Evolutionary conservation across 2,329 filamentous ascomycete genomes (phyloP).

Genomic region (Phaeosphaeriaceae sp.): DNA sequence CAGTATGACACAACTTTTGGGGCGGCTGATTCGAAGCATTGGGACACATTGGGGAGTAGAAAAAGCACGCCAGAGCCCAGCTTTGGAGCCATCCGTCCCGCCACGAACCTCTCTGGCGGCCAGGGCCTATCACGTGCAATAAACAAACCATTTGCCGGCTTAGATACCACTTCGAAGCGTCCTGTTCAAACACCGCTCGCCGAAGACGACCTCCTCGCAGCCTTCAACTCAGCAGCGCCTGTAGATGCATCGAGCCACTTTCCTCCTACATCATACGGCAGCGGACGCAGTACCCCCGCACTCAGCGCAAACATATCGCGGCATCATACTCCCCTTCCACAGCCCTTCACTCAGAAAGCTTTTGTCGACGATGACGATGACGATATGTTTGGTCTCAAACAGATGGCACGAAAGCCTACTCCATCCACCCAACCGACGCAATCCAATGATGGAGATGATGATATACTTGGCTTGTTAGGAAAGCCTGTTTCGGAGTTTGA

Average conservation of each 20-base stretch:
- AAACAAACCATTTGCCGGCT: slow-evolving; percentile 48
- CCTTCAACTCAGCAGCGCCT: slow-evolving; percentile 65
- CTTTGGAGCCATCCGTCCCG: slow-evolving; percentile 31
- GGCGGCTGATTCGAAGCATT: slow-evolving; percentile 69
- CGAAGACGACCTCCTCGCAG: slow-evolving; percentile 66
- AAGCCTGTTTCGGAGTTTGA: slow-evolving; percentile 64
- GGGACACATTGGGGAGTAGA: slow-evolving; percentile 71
- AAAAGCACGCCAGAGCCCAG: slow-evolving; percentile 56
- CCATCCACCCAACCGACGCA: slow-evolving; percentile 29
- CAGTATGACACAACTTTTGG: slow-evolving; percentile 80
- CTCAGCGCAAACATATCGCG: slow-evolving; percentile 32
- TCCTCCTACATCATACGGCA: slow-evolving; percentile 53
- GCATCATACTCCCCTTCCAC: slow-evolving; percentile 36
- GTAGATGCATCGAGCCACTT: slow-evolving; percentile 67
- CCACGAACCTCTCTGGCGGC: slow-evolving; percentile 29
- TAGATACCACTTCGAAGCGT: slow-evolving; percentile 39
- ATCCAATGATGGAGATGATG: slow-evolving; percentile 56
- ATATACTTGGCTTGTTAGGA: slow-evolving; percentile 66
- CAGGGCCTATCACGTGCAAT: slow-evolving; percentile 43
- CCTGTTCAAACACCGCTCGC: slow-evolving; percentile 43
- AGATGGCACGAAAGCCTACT: slow-evolving; percentile 59
- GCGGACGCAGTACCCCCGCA: slow-evolving; percentile 51
- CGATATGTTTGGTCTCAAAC: slow-evolving; percentile 83
- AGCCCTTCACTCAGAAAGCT: slow-evolving; percentile 19
- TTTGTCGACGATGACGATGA: slow-evolving; percentile 73